Percentiles rank a stretch among this genome's conserved stretches.
Conservation (phyloP, 1,284 basidiomycete species). For the Moesziomyces sp. region DNA sequence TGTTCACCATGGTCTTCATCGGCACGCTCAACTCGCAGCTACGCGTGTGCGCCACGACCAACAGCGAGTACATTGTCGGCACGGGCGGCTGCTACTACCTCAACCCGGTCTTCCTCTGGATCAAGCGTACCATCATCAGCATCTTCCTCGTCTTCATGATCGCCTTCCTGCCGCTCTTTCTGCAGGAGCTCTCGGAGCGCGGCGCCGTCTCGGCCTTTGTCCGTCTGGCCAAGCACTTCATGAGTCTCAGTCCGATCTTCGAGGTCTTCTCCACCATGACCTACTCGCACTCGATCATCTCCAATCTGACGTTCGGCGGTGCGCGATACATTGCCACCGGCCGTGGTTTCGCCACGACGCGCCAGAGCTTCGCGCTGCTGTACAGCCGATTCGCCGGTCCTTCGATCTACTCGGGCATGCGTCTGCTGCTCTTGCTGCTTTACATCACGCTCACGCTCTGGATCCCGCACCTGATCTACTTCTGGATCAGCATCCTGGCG, state of each 20-base stretch:
- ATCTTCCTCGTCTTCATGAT: slow-evolving; percentile 68
- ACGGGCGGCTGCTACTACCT: slow-evolving; percentile 67
- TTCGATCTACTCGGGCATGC: slow-evolving; percentile 67
- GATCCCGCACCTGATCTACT: slow-evolving; percentile 68
- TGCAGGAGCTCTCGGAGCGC: slow-evolving; percentile 67
- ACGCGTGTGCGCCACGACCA: slow-evolving; percentile 62
- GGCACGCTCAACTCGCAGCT: slow-evolving; percentile 66
- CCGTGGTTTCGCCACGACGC: slow-evolving; percentile 67
- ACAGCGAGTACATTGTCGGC: slow-evolving; percentile 64
- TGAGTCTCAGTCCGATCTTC: slow-evolving; percentile 65
- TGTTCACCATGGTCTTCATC: slow-evolving; percentile 67
- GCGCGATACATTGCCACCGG: slow-evolving; percentile 68
- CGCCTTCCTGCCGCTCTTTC: slow-evolving; percentile 67
- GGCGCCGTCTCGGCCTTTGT: slow-evolving; percentile 65
- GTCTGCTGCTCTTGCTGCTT: slow-evolving; percentile 62
- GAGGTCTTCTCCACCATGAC: slow-evolving; percentile 68
- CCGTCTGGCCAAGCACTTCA: slow-evolving; percentile 67
- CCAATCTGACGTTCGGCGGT: slow-evolving; percentile 67
- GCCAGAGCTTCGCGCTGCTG: slow-evolving; percentile 65
- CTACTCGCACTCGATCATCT: slow-evolving; percentile 67
- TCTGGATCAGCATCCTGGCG: slow-evolving; percentile 66
- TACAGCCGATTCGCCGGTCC: slow-evolving; percentile 67
- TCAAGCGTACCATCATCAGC: slow-evolving; percentile 67
- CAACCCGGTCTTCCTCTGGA: slow-evolving; percentile 66
- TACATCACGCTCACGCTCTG: slow-evolving; percentile 67